Evolutionary conservation across 2,329 filamentous ascomycete species (phyloP).

Genomic region (Xylaria sp.): DNA sequence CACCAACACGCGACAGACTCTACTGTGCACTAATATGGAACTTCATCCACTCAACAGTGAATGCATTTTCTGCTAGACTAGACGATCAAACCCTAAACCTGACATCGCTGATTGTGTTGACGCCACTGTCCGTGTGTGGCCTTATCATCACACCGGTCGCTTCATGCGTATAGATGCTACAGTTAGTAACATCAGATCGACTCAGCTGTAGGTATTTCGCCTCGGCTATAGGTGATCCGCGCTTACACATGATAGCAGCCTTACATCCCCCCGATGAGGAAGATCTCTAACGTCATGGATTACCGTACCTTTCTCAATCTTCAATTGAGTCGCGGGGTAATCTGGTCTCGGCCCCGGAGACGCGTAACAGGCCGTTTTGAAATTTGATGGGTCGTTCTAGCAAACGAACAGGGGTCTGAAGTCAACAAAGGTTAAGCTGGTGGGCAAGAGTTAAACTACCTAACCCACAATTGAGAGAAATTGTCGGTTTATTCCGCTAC

Average conservation of each 20-base stretch:
- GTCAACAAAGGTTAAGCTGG: not conserved
- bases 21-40: constrained; percentile 19
- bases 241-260: constrained; percentile 11
- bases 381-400: constrained; percentile 1
- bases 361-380: constrained; percentile 19
- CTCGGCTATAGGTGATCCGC: constrained; percentile 9
- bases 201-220: constrained; percentile 25
- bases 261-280: not conserved
- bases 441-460: not conserved
- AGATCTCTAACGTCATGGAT: not conserved
- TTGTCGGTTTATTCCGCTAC: not conserved
- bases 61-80: constrained; percentile 24
- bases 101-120: constrained; percentile 4
- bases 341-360: constrained; percentile 14
- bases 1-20: constrained; percentile 33
- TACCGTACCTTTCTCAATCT: not conserved
- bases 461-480: not conserved
- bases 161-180: constrained; percentile 10
- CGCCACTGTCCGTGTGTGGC: constrained; percentile 12
- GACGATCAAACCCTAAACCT: constrained; percentile 34
- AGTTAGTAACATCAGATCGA: constrained; percentile 5
- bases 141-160: constrained; percentile 14
- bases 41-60: constrained; percentile 19
- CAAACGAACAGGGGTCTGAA: constrained; percentile 1
- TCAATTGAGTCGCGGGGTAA: constrained; percentile 8